Evolutionary conservation across 2,329 filamentous ascomycete species (phyloP).

Genomic region (Phialemonium atrogriseum): DNA sequence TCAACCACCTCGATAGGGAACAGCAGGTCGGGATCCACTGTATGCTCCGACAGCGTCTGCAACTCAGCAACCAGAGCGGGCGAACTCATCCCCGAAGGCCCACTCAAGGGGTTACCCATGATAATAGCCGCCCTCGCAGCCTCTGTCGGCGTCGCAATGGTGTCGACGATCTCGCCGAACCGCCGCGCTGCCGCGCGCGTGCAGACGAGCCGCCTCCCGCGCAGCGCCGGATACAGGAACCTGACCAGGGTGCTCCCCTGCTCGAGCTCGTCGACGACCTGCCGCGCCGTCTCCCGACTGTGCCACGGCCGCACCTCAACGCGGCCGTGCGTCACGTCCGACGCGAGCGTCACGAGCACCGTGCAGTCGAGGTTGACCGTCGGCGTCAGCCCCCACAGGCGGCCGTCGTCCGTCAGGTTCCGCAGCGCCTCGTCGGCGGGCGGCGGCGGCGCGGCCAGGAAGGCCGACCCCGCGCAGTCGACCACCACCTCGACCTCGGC

Average conservation of each 20-base stretch:
- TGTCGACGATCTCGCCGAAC: constrained; percentile 58
- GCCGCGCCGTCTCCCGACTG: constrained; percentile 52
- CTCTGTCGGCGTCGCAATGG: constrained; percentile 55
- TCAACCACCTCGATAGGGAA: constrained; percentile 53
- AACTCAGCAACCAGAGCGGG: constrained; percentile 19
- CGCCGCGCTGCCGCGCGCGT: constrained; percentile 56
- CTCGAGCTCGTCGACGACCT: constrained; percentile 40
- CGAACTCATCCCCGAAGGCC: neutral
- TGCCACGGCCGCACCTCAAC: constrained; percentile 28
- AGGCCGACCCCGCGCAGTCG: constrained; percentile 17
- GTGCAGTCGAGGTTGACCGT: constrained; percentile 58
- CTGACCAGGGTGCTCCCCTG: constrained; percentile 45
- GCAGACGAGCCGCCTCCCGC: constrained; percentile 50
- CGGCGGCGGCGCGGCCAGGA: constrained; percentile 11
- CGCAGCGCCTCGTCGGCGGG: constrained; percentile 12
- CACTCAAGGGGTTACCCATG: constrained; percentile 24
- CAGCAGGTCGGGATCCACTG: constrained; percentile 25
- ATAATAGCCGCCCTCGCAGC: constrained; percentile 51
- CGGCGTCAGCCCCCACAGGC: constrained; percentile 13
- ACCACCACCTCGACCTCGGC: constrained; percentile 13
- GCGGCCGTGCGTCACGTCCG: constrained; percentile 58
- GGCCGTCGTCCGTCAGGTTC: constrained; percentile 12
- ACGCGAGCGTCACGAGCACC: constrained; percentile 62
- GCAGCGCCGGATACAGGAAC: constrained; percentile 55
- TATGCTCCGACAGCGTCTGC: constrained; percentile 26